Base-by-base conservation (phyloP, 306 rosid species). In the Cucurbita pepo region DNA sequence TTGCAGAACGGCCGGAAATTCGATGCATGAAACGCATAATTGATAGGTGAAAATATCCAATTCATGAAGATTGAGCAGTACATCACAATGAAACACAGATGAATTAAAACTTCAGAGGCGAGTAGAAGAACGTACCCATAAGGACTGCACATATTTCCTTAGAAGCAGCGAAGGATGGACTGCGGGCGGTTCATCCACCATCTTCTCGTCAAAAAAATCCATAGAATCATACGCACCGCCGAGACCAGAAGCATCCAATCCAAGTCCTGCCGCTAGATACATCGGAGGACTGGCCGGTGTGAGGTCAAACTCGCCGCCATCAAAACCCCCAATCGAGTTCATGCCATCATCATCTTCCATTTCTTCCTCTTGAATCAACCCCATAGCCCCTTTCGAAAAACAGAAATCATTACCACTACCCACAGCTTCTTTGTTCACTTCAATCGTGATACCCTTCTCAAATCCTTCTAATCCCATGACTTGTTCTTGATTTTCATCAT, bases 221-320 rank as follows among this genome's bases (percentile, higher is more conserved):
- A 56, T 60, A 69, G 25, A 56, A 78, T 78, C 79, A 71, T 14
- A 70, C 3, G 38, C 75, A 53, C 18, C 79, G 36, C 64, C 84
- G 63, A 75, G 75, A 22, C 70, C 82, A 71, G 65, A 30, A 52
- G 58, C 76, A 52, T 81, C 86, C 79, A 86, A 70, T 19, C 98
- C 98, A 59, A 84, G 81, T 56, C 91, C 95, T 8, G 89, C 40
- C 38, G 92, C 91, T 22, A 88, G 82, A 82, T 84, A 84, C 92
- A 90, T 73, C 19, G 85, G 88, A 21, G 95, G 92, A 81, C 85
- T 92, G 6, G 65, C 36, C 36, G 87, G 88, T 77, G 21, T 22
- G 0, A 67, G 72, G 19, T 80, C 75, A 74, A 38, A 59, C 50
- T 53, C 79, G 21, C 69, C 84, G 1, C 78, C 92, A 9, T 66